Base-by-base conservation (phyloP, 768 basidiomycete species). In the Tulasnella sp. region DNA sequence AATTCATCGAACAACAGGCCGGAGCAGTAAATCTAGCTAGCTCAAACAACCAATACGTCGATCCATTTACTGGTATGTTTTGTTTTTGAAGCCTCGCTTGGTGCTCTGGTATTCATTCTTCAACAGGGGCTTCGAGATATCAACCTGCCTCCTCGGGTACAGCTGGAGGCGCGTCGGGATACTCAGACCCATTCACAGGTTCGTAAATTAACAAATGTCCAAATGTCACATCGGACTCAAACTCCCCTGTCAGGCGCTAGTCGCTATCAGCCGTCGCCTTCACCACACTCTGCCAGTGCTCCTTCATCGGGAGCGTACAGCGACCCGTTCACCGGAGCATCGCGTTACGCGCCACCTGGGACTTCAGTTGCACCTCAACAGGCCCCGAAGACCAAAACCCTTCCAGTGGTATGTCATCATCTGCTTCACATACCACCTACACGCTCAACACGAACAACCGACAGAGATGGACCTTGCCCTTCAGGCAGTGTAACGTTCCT, bases 1-100 rank as follows among this genome's bases (percentile, higher is more conserved):
- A 84, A 70, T 98, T 98, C 80, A 98, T 99, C 69, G 91, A 97
- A 80, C 91, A 91, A 80, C 97, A 95, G 75, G 91, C 95, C 0
- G 82, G 84, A 3, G 92, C 92, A 0, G 88, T 92, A 26, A 88
- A 83, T 69, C 80, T 98, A 11, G 82, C 16, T 78, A n/a, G 82
- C 3, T 81, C 83, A n/a, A 82, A 79, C 59, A 75, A 73, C 35
- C 85, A 88, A 64, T 93, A 85, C 77, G 86, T 89, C 26, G 96
- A 98, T 78, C 96, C 96, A 5, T 98, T 86, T 80, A 98, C 96
- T 74, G 96, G 95, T 86, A 78, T 74, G 79, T 64, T 37, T 42
- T 26, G 17, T 8, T 37, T 12, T 29, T 19, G 19, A 36, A 6
- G 3, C 29, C 42, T 41, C 17, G 4, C 6, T 47, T 40, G 41